Evolutionary conservation across 2,329 filamentous ascomycete genomes (phyloP), one percentile per base, ranked within the genome.

Genomic region (Claviceps sp.): DNA sequence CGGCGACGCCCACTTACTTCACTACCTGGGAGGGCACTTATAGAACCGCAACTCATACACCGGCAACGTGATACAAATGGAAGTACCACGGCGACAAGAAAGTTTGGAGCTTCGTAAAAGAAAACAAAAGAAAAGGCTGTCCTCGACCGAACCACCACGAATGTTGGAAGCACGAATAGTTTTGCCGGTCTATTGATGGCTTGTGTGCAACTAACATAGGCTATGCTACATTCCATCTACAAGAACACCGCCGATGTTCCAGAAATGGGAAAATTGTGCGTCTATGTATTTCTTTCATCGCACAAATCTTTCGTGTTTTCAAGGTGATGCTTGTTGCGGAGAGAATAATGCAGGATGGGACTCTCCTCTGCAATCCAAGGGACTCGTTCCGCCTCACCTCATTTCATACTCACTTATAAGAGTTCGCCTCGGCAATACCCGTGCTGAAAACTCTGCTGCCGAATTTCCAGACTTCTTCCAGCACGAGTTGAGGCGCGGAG

Each of bases 401-500:
- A 18, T 40, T 30, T 36, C 51, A 26, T 49, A 7, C 24, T 37
- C 20, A 20, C 5, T 46, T 47, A 49, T 40, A 30, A 44, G 30
- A 18, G 22, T 13, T 22, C n/a, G 14, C 8, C 24, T 30, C 52
- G 40, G 26, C 38, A 45, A 30, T 55, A 16, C 58, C 56, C 22
- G 59, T 53, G 40, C 58, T 60, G 50, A 60, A 61, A 22, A 84
- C 74, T 57, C 72, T 71, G 38, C 68, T 68, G 5, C 86, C 85
- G 70, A 88, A 88, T 68, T 89, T 89, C 85, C 85, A 89, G 20
- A 89, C 85, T 66, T 87, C 78, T 54, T 87, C 82, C n/a, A 89
- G 72, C 11, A 76, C 70, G 42, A 91, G 68, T 53, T 72, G 74
- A 55, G 67, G 72, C 41, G 59, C 74, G 43, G 68, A 67, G 47